Evolutionary conservation across 176 grass and related monocot genomes (phyloP), one percentile per base, ranked within the genome.

Genomic region (Cenchrus fungigraminus): DNA sequence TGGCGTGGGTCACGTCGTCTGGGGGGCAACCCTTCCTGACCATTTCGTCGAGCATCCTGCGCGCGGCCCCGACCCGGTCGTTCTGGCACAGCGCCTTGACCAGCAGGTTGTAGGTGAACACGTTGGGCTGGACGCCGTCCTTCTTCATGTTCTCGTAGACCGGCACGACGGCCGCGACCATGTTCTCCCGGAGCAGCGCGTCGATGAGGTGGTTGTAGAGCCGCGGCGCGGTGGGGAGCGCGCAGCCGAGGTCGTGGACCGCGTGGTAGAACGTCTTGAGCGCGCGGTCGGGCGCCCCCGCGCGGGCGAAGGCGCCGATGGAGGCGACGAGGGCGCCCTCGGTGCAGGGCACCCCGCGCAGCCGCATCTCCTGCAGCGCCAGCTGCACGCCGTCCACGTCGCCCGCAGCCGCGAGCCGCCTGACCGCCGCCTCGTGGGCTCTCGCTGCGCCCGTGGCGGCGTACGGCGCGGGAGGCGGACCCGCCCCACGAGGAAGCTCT

Each of bases 161-260:
- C 12, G 91, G 84, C 6, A 45, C 77, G 15, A 98, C 91, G 32
- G 89, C 55, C 9, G 78, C 68, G 40, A 98, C 85, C 63, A 76
- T 82, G 80, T 92, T 92, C 22, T 98, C 89, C 88, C 74, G 80
- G 61, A 98, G 87, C 67, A 95, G 85, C 62, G 87, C 85, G 78
- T 95, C 87, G 69, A 98, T 71, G 64, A 95, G 87, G 84, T 95
- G 93, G 83, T 98, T 98, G 77, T 95, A 98, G 16, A 93, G 85
- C 53, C 89, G 84, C 71, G 91, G 86, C 74, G 87, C 91, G 6
- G 91, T 92, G 40, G 91, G 83, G 47, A 57, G 80, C 10, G 43
- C 76, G 80, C 83, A 89, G 0, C 93, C 89, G 8, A 98, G 86
- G 79, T 98, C 91, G 53, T 90, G 80, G 50, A 74, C 72, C 42